These are phyloP conservation scores for Closterium sp. DNA, from an alignment of 139 green algal species.

Conservation along the genomic window DNA sequence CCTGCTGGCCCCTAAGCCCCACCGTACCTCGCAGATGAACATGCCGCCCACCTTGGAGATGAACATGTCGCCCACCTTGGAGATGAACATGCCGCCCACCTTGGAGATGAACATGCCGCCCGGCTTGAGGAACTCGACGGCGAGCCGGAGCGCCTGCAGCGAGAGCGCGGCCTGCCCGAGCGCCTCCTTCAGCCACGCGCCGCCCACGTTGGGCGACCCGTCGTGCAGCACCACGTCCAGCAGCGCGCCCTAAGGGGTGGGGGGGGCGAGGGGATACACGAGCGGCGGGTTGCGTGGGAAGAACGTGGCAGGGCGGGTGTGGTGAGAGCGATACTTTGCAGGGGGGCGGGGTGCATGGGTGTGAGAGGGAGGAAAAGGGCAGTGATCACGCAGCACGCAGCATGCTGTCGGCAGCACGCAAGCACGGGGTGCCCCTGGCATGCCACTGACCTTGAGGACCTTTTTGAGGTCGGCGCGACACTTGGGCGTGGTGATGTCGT, in stretches of 20 bases:
- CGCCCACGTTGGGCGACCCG: slow-evolving; percentile 95
- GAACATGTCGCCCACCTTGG: background rate
- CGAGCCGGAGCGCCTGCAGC: slow-evolving; percentile 88
- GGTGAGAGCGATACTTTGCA: background rate
- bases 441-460: slow-evolving; percentile 60
- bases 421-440: no score
- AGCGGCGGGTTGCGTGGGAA: background rate
- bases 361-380: no score
- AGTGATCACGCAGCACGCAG: no score
- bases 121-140: slow-evolving; percentile 84
- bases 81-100: slow-evolving; percentile 55
- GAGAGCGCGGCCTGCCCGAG: slow-evolving; percentile 75
- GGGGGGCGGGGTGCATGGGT: background rate
- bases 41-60: background rate
- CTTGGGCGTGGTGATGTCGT: slow-evolving; percentile 90
- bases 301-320: background rate
- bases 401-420: no score
- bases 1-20: no score
- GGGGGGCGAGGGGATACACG: background rate
- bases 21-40: background rate
- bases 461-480: slow-evolving; percentile 74
- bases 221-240: slow-evolving; percentile 97
- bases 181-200: slow-evolving; percentile 84
- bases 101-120: slow-evolving; percentile 96
- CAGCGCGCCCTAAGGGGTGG: slow-evolving; percentile 39